These are phyloP conservation scores for Trichomonas vaginalis DNA, from an alignment of 208 protist genomes.

Conservation along the genomic window DNA sequence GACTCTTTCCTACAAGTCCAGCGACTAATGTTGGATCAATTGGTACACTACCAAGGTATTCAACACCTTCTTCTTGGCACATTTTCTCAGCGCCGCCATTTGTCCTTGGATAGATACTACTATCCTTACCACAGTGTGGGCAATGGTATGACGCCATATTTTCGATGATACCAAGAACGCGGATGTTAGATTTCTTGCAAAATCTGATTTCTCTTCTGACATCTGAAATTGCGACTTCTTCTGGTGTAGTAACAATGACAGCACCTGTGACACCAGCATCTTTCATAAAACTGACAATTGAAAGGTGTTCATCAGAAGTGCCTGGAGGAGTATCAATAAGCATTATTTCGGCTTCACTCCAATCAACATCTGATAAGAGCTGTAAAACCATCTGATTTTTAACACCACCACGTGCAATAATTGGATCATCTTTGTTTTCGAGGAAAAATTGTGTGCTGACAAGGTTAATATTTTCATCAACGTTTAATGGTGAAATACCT, in stretches of 20 bases:
- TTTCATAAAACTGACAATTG: conserved; percentile 67
- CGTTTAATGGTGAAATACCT: conserved; percentile 67
- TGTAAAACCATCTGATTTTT: conserved; percentile 90
- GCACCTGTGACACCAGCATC: conserved; percentile 55
- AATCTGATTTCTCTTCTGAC: conserved; percentile 97
- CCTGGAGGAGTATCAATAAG: conserved; percentile 98
- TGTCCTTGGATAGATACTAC: not conserved
- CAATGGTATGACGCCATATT: conserved; percentile 75
- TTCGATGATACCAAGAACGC: conserved; percentile 88
- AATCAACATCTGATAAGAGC: conserved; percentile 89
- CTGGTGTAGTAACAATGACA: conserved; percentile 85
- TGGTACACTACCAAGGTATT: not conserved
- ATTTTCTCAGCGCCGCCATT: not conserved
- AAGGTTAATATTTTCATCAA: conserved; percentile 71
- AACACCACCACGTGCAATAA: conserved; percentile 89
- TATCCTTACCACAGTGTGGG: not conserved
- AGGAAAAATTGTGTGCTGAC: conserved; percentile 95
- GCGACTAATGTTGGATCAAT: not conserved
- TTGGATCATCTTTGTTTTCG: conserved; percentile 69
- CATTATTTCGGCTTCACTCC: conserved; percentile 89
- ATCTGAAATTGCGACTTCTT: conserved; percentile 81
- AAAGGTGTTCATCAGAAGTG: conserved; percentile 98
- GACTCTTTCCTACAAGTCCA: not conserved
- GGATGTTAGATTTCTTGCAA: conserved; percentile 70
- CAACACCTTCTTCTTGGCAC: not conserved